Conservation (phyloP, 2,329 filamentous ascomycete genomes). For the Colletotrichum chlorophyti region DNA sequence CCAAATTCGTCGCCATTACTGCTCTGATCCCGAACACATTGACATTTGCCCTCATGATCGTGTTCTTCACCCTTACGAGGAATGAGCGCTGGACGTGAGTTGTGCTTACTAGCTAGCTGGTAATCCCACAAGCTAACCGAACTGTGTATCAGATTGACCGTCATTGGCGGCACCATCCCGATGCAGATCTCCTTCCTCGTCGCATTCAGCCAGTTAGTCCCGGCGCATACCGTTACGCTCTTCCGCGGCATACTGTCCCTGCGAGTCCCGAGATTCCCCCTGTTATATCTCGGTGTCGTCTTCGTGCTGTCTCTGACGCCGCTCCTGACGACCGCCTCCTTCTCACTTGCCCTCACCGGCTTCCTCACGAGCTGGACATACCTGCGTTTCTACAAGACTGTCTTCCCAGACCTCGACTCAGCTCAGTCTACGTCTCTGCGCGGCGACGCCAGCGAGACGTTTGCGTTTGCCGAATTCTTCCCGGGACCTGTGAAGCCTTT, state of each 20-base stretch:
- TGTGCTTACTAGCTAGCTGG: background rate
- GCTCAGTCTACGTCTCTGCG: conserved; percentile 69
- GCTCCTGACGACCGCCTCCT: conserved; percentile 71
- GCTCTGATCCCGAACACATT: conserved; percentile 82
- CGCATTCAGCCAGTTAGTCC: conserved; percentile 96
- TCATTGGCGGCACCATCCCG: conserved; percentile 87
- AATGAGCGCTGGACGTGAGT: conserved; percentile 74
- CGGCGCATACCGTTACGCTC: conserved; percentile 94
- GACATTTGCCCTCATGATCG: conserved; percentile 74
- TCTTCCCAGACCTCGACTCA: conserved; percentile 72
- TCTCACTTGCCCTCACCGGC: conserved; percentile 81
- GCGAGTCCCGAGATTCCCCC: conserved; percentile 75
- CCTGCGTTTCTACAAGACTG: conserved; percentile 89
- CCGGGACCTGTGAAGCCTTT: conserved; percentile 82
- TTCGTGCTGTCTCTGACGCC: conserved; percentile 68
- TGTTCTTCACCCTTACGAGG: conserved; percentile 75
- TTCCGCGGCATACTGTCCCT: conserved; percentile 89
- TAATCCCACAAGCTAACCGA: conserved; percentile 28
- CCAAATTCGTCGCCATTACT: conserved; percentile 83
- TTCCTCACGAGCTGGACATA: conserved; percentile 94
- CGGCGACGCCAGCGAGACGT: conserved; percentile 95
- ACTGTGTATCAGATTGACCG: conserved; percentile 68
- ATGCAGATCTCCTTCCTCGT: conserved; percentile 94
- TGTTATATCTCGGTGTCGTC: conserved; percentile 78
- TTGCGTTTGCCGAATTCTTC: conserved; percentile 96